Conservation (phyloP, 441 rosid genomes). For the Euphorbia schlechtendalii region DNA sequence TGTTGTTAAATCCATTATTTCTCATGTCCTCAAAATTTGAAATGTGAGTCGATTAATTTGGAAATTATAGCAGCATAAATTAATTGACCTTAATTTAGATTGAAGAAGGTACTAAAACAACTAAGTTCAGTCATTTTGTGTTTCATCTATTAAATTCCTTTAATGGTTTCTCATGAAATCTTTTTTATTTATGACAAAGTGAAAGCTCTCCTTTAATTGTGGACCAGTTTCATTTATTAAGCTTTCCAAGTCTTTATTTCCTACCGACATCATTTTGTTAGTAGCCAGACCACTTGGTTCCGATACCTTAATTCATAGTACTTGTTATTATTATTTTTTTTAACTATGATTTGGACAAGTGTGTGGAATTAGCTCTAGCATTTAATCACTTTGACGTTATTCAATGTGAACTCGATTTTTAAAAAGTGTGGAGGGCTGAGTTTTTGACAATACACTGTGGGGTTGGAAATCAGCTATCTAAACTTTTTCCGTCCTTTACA, state of each 20-base stretch:
- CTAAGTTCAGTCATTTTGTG: neutral
- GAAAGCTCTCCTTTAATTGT: neutral
- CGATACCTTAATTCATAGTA: too few relatives aligned
- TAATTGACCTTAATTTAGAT: neutral
- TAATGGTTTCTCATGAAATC: neutral
- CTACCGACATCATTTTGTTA: neutral
- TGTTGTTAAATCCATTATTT: neutral
- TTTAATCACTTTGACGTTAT: neutral
- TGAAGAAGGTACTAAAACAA: neutral
- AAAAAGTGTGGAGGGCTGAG: too few relatives aligned
- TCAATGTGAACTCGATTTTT: neutral
- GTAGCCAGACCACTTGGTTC: too few relatives aligned
- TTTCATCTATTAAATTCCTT: neutral
- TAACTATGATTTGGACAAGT: too few relatives aligned
- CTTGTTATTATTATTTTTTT: too few relatives aligned
- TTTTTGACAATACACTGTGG: too few relatives aligned
- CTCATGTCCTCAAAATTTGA: neutral
- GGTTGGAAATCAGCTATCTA: neutral
- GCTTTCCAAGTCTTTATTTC: slow-evolving; percentile 3
- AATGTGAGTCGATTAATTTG: neutral
- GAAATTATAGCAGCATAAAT: too few relatives aligned
- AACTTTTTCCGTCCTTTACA: too few relatives aligned
- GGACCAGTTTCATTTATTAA: slow-evolving; percentile 3
- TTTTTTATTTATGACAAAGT: neutral
- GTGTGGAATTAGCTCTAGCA: too few relatives aligned